phyloP scores from a whole-genome alignment of 176 grass and related monocot genomes.

The Carex pumila region DNA sequence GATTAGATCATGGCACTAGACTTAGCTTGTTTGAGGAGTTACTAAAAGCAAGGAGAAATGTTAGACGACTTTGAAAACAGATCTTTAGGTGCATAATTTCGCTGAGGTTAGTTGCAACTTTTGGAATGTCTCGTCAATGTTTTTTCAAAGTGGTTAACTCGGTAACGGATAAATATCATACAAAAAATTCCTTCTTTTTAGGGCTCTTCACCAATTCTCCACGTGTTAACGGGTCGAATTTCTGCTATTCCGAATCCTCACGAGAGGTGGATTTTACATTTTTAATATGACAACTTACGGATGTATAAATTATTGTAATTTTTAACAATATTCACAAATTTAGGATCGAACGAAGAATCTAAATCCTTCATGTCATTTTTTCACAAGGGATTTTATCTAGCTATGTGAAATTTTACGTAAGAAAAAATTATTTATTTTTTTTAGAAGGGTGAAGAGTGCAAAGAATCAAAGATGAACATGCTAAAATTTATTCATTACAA shows the following conservation, averaged over 20 bases:
- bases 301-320: no score
- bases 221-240: background rate
- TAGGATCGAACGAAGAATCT: no score
- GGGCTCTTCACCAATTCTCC: background rate
- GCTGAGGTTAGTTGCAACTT: background rate
- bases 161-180: background rate
- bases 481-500: no score
- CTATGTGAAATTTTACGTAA: no score
- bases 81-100: slow-evolving; percentile 7
- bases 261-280: background rate
- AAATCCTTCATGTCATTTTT: no score
- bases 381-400: no score
- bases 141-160: background rate
- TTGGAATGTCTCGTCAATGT: slow-evolving; percentile 5
- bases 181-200: background rate
- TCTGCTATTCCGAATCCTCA: background rate
- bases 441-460: no score
- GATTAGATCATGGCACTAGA: background rate
- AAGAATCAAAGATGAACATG: no score
- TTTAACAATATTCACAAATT: no score
- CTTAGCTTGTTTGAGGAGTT: slow-evolving; percentile 20
- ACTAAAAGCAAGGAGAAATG: slow-evolving; percentile 9
- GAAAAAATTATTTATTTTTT: no score
- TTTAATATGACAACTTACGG: no score
- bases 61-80: slow-evolving; percentile 19